Evolutionary conservation across 2,329 filamentous ascomycete genomes (phyloP), one percentile per base, ranked within the genome.

Genomic region (Fusarium transvaalense): DNA sequence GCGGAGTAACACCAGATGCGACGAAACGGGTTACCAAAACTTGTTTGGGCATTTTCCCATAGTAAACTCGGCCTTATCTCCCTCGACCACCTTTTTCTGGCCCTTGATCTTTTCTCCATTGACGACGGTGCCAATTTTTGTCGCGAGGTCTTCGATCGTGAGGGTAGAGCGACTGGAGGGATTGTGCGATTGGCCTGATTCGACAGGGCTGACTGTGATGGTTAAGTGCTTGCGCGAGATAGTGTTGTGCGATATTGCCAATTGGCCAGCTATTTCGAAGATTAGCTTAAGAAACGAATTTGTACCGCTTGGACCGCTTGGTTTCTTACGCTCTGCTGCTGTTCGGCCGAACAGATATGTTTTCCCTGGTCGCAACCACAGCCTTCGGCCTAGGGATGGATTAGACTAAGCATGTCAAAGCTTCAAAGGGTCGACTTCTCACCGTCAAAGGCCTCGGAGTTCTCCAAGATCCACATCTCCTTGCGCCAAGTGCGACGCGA

Each of bases 141-240:
- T 96, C n/a, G 88, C 84, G 66, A 92, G 83, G 74, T 98, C 96
- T 69, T 90, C 90, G 57, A 98, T 83, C 6, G 85, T 91, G 56
- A 98, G 79, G 52, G 83, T 84, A 2, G 93, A 93, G 64, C 91
- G 88, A 39, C 84, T 85, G 60, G 87, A 84, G 15, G 91, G 81
- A 61, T 88, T 86, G 61, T 87, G 85, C 55, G 89, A 92, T 75
- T 92, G 88, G 47, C 88, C 90, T 15, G 89, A 81, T 39, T 83
- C 80, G 37, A 95, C 90, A 1, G 81, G 72, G 46, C 86, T 88
- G 9, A 98, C 88, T 41, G 89, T 85, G 51, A 99, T 89, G 32
- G 90, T 90, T 68, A 97, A 82, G 79, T 99, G 96, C 75, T 96
- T 93, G 58, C 95, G 87, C 32, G 96, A 99, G 48, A 99, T 92